phyloP scores from a whole-genome alignment of 2,329 filamentous ascomycete species.

The Scytalidium lignicola region DNA sequence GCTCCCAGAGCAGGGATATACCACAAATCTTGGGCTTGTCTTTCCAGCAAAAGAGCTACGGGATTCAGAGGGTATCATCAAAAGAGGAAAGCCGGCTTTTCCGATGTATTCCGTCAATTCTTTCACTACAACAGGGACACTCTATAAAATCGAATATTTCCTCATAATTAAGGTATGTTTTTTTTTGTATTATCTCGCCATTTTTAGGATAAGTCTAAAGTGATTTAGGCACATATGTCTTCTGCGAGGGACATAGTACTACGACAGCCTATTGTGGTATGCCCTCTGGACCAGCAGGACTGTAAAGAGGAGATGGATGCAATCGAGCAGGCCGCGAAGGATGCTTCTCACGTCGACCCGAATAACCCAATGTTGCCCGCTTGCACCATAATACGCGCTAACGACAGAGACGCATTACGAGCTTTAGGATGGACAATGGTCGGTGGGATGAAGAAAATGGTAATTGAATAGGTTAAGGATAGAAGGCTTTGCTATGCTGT shows the following conservation, averaged over 20 bases:
- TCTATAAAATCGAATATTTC: slow-evolving; percentile 99
- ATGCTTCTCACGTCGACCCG: slow-evolving; percentile 80
- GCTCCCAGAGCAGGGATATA: slow-evolving; percentile 85
- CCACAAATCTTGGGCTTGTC: slow-evolving; percentile 84
- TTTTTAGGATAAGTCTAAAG: slow-evolving; percentile 9
- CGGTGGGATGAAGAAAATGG: slow-evolving; percentile 58
- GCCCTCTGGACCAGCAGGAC: slow-evolving; percentile 87
- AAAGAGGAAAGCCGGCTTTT: slow-evolving; percentile 78
- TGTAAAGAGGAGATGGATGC: slow-evolving; percentile 99
- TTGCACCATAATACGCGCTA: slow-evolving; percentile 72
- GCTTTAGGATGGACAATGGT: slow-evolving; percentile 61
- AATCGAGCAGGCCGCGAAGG: slow-evolving; percentile 91
- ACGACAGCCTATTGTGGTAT: slow-evolving; percentile 91
- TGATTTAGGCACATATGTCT: slow-evolving; percentile 72
- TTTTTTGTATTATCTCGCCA: neutral
- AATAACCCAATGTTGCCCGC: slow-evolving; percentile 92
- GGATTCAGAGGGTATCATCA: slow-evolving; percentile 82
- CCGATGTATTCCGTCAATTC: slow-evolving; percentile 83
- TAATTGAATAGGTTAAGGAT: slow-evolving; percentile 50
- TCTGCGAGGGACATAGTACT: slow-evolving; percentile 83
- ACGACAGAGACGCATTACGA: slow-evolving; percentile 60
- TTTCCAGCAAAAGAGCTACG: slow-evolving; percentile 87
- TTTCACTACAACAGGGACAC: slow-evolving; percentile 87
- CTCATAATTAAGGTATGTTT: slow-evolving; percentile 79
- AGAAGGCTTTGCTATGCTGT: slow-evolving; percentile 1